These are phyloP conservation scores for Phlyctochytrium planicorne DNA, from an alignment of 192 early-diverging fungal genomes.

Conservation along the genomic window DNA sequence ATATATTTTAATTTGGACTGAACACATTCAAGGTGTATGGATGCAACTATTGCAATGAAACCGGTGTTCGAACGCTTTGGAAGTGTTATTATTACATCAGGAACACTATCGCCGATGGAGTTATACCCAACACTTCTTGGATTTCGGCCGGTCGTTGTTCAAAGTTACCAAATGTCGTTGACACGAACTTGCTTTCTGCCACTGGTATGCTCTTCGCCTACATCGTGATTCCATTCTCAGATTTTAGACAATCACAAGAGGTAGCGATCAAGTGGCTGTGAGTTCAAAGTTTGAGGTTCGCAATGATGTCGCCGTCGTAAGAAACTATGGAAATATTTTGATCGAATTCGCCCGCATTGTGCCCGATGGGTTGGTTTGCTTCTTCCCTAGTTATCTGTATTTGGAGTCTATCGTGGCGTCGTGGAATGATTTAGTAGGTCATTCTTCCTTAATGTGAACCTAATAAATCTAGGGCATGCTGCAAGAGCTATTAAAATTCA, in stretches of 20 bases:
- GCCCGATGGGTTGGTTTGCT: conserved; percentile 96
- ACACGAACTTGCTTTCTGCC: conserved; percentile 94
- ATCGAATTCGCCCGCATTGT: conserved; percentile 91
- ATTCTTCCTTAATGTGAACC: neutral
- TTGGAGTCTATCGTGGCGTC: conserved; percentile 98
- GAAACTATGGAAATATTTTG: conserved; percentile 97
- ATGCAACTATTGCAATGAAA: conserved; percentile 93
- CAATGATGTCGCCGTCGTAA: conserved; percentile 96
- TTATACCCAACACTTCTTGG: conserved; percentile 95
- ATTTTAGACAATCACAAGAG: conserved; percentile 82
- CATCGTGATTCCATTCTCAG: conserved; percentile 2
- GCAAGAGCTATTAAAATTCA: conserved; percentile 92
- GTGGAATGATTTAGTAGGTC: conserved; percentile 94
- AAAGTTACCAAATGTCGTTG: conserved; percentile 96
- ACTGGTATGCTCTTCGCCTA: conserved; percentile 51
- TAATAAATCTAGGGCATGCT: conserved; percentile 70
- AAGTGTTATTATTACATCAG: conserved; percentile 96
- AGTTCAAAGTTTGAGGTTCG: conserved; percentile 98
- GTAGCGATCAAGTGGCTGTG: conserved; percentile 97
- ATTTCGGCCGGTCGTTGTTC: conserved; percentile 82
- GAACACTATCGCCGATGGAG: conserved; percentile 98
- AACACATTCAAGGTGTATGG: conserved; percentile 73
- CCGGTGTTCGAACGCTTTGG: conserved; percentile 96
- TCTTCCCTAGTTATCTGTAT: conserved; percentile 98
- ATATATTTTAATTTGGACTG: neutral